Base-by-base conservation (phyloP, 768 basidiomycete species). In the Trametes cinnabarina region DNA sequence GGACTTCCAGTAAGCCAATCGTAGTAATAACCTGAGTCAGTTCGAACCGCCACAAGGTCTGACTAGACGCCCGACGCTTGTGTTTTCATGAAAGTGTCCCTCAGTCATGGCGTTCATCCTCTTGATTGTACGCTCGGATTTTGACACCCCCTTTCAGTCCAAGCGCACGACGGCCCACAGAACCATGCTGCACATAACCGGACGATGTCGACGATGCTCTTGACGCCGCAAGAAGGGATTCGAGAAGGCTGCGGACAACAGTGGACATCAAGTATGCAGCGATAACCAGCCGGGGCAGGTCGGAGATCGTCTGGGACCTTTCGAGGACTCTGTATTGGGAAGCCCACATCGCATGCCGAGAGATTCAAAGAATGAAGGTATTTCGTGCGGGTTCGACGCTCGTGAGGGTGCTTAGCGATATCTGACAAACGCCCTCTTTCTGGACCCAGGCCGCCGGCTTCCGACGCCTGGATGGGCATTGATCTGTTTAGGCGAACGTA, bases 401-500 rank as follows among this genome's bases (percentile, higher is more conserved):
- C 43, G 43, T 46, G 43, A 46, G 25, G 19, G 32, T 35, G 47
- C 47, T 49, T 49, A 49, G 32, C 47, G 47, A 49, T 49, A 34
- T 49, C 47, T 49, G 30, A 49, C 47, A 49, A 49, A 49, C 34
- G 15, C 20, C 47, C 30, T n/a, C 34, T 3, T 37, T 35, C 32
- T 20, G 47, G 47, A 12, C 11, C 47, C 47, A 49, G 47, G 32
- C 3, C 26, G 34, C 47, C 47, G 47, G 47, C 47, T 12, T 49
- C 47, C 32, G 30, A 37, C 10, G n/a, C 20, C 8, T 35, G 30
- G 34, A 19, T 14, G 12, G 9, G 17, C 22, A 46, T 9, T 46
- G 4, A 20, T 22, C 12, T 7, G 32, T 49, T 22, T 22, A 49
- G 2, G 32, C 34, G 47, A 30, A 20, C 32, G 19, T 17, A 35